Base-by-base conservation (phyloP, 805 yeast genomes). In the Zygotorulaspora chibaensis region DNA sequence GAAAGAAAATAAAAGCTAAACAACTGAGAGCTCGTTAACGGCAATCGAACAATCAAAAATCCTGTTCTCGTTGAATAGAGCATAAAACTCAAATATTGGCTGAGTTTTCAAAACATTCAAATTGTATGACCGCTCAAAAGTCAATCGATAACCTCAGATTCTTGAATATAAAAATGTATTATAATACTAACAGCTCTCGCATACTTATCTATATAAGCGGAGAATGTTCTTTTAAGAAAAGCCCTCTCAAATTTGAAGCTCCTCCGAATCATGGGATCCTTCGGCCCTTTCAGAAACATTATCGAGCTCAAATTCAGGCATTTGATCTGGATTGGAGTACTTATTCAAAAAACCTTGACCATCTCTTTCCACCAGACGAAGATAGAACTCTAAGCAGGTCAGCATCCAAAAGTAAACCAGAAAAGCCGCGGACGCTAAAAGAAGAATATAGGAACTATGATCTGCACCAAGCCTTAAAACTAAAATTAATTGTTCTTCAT, bases 371-470 rank as follows among this genome's bases (percentile, higher is more conserved):
- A 51, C 56, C n/a, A 80, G 57, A 40, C 59, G 63, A 48, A 82
- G 63, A 62, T 85, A 88, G 2, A 83, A 67, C 39, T 76, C 77
- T 18, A 87, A 45, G 38, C 85, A 60, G n/a, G 76, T 53, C 31
- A 84, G 61, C 45, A 84, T 69, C 84, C 88, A 83, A 33, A 88
- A 66, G 56, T 74, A 80, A 2, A 87, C 71, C 52, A 87, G 53
- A 56, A 87, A 84, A 0, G 95, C 90, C 0, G 86, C 86, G 6
- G 90, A 78, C 10, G 81, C 66, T 3, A 84, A 72, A 4, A 83
- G 76, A 67, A 91, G 69, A 30, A 86, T 77, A 64, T 91, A 91
- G 0, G 96, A 80, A 40, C 91, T 80, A 56, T 86, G 93, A 65
- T 87, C 96, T 3, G 96, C 84, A 1, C 88, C 87, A 54, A 86